These are phyloP conservation scores for Fagopyrum homotropicum DNA, from an alignment of 148 eudicot species.

Conservation along the genomic window DNA sequence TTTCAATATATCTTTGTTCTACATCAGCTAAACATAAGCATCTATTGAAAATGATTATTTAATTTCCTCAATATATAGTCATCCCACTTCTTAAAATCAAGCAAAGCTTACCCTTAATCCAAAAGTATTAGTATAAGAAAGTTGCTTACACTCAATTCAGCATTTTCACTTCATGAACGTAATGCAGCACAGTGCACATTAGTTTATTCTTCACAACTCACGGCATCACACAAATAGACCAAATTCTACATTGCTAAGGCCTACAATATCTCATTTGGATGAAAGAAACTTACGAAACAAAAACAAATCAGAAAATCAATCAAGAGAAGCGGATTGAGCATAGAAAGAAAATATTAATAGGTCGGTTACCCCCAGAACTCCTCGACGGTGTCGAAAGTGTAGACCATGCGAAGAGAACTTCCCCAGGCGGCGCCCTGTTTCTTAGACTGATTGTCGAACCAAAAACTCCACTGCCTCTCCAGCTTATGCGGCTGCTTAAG, in stretches of 20 bases:
- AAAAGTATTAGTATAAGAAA: too few species aligned
- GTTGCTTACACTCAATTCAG: too few species aligned
- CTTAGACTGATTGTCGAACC: constrained; percentile 77
- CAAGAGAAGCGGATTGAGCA: neutral
- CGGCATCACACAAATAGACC: neutral
- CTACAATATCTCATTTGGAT: neutral
- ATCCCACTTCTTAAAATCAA: too few species aligned
- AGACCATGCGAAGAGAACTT: constrained; percentile 52
- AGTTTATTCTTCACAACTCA: too few species aligned
- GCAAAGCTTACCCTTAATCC: too few species aligned
- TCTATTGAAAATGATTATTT: neutral
- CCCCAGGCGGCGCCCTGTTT: constrained; percentile 89
- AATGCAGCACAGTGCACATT: too few species aligned
- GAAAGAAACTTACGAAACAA: neutral
- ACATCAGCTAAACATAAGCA: too few species aligned
- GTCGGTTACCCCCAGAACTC: constrained; percentile 79
- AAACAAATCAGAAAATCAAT: neutral
- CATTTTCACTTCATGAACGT: too few species aligned
- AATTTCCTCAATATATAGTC: too few species aligned
- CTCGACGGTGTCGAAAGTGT: constrained; percentile 88
- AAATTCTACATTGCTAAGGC: neutral
- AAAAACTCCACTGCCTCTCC: constrained; percentile 84
- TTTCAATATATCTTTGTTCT: too few species aligned
- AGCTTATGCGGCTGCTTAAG: constrained; percentile 48
- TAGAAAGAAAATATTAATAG: neutral